Evolutionary conservation across 1,139 yeast genomes (phyloP), one percentile per base, ranked within the genome.

Genomic region (Hanseniaspora sp.): DNA sequence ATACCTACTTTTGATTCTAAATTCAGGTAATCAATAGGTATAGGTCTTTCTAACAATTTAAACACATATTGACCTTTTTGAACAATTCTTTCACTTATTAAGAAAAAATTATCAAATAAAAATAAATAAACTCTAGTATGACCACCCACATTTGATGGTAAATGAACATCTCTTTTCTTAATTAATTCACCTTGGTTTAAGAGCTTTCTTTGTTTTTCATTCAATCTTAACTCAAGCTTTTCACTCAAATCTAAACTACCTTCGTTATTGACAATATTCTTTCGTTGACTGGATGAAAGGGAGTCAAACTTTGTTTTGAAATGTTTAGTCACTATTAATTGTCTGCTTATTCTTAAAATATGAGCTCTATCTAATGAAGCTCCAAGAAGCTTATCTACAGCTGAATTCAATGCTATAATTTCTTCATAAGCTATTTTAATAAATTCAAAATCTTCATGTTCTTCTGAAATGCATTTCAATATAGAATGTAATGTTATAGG

Each of bases 401-500:
- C 72, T n/a, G 71, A 61, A 17, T 77, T 73, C 23, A 80, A 62
- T 8, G 67, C 67, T 47, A 69, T 71, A 29, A 78, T 70, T 34
- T 72, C 74, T 1, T 72, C 74, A 8, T 82, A 72, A 0, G 92
- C 86, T 53, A 75, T 72, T 1, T 72, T 69, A 39, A 86, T 67
- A 17, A 78, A 69, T 28, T 71, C 72, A 60, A 74, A 74, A 61
- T 86, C 95, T 1, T 76, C 74, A 49, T 78, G 80, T 1, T 73
- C 69, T 43, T 73, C 74, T 12, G 75, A 72, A 29, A 83, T 72
- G 62, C 75, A 65, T 69, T 74, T 75, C 46, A 70, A 64, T 33
- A 86, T 77, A 40, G 87, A 85, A 17, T 69, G 66, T 23, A 86
- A 70, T 43, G 86, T 83, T 43, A 86, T 71, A 0, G 87, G 83